These are phyloP conservation scores for Phytophthora boehmeriae DNA, from an alignment of 352 stramenopile species.

Conservation along the genomic window DNA sequence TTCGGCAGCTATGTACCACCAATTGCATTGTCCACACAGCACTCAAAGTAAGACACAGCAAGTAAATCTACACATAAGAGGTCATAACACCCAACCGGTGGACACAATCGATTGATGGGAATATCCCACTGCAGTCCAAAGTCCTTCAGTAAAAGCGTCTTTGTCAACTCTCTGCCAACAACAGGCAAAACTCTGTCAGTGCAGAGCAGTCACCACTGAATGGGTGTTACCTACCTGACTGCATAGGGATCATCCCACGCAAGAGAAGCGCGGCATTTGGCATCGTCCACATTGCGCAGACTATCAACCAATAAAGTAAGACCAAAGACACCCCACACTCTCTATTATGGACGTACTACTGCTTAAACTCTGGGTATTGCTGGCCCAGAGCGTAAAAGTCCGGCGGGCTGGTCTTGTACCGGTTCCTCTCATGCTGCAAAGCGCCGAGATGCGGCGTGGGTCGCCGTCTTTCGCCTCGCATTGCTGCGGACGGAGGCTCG, in stretches of 20 bases:
- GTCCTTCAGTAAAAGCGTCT: conserved; percentile 90
- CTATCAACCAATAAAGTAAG: conserved; percentile 20
- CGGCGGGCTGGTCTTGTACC: conserved; percentile 66
- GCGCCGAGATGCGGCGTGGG: conserved; percentile 70
- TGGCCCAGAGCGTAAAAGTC: conserved; percentile 82
- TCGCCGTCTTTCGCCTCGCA: conserved; percentile 55
- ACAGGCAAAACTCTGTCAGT: conserved; percentile 17
- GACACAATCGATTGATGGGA: conserved; percentile 92
- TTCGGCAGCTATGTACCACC: conserved; percentile 73
- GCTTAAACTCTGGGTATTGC: conserved; percentile 61
- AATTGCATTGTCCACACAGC: too few relatives aligned
- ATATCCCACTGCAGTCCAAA: conserved; percentile 92
- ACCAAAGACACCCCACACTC: background rate
- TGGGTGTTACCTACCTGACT: conserved; percentile 50
- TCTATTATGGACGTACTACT: conserved; percentile 52
- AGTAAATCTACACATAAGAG: background rate
- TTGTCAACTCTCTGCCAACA: conserved; percentile 87
- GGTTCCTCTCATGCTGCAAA: conserved; percentile 73
- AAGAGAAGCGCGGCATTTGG: conserved; percentile 58
- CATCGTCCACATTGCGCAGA: conserved; percentile 66
- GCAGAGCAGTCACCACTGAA: background rate
- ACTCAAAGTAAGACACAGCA: conserved; percentile 3
- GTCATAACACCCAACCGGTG: conserved; percentile 76
- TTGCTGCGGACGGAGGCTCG: conserved; percentile 30
- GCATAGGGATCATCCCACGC: conserved; percentile 83